Conservation (phyloP, 202 grass and related monocot species). For the Schoenoplectus triqueter region DNA sequence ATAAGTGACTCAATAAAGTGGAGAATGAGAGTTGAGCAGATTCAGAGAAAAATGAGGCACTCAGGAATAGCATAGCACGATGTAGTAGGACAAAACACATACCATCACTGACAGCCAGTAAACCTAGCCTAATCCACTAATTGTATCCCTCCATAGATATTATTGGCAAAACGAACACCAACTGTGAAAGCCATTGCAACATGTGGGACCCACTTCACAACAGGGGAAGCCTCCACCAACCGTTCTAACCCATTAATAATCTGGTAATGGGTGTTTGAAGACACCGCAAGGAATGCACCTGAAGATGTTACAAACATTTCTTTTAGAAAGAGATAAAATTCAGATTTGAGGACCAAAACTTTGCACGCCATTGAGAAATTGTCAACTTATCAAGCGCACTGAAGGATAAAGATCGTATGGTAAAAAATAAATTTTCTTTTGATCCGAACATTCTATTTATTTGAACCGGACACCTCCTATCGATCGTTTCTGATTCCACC, state of each 20-base stretch:
- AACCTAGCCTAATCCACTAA: slow-evolving; percentile 93
- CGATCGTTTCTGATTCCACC: no score
- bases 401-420: no score
- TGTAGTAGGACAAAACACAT: background rate
- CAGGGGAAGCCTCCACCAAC: slow-evolving; percentile 77
- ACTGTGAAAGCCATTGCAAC: slow-evolving; percentile 88
- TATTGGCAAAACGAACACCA: slow-evolving; percentile 82
- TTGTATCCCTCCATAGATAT: slow-evolving; percentile 94
- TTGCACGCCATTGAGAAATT: background rate
- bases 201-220: slow-evolving; percentile 65
- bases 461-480: no score
- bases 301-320: slow-evolving; percentile 45
- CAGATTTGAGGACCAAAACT: slow-evolving; percentile 28
- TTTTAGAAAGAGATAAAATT: slow-evolving; percentile 29
- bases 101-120: slow-evolving; percentile 74
- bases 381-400: background rate
- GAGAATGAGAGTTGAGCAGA: slow-evolving; percentile 4
- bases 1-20: slow-evolving; percentile 18
- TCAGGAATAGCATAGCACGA: background rate
- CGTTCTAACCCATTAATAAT: slow-evolving; percentile 89
- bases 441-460: no score
- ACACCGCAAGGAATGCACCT: slow-evolving; percentile 88
- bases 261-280: slow-evolving; percentile 95
- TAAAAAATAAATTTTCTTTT: no score
- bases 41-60: background rate